A percentile compares a stretch with the other conserved stretches of the same genome.
Evolutionary conservation across 2,329 filamentous ascomycete genomes (phyloP).

Genomic region (Ceratocystis smalleyi): DNA sequence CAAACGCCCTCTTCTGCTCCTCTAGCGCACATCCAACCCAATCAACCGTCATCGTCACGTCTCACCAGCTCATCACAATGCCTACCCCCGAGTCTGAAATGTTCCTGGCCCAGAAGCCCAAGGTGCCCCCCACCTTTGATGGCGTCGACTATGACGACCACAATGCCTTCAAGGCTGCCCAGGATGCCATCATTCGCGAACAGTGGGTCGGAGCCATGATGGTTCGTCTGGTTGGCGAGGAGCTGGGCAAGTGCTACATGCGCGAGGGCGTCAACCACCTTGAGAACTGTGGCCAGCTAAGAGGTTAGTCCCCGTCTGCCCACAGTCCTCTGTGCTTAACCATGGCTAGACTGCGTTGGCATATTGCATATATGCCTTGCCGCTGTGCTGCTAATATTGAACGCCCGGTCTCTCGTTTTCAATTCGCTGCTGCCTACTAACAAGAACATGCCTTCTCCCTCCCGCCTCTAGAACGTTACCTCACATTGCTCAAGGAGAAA

Average conservation of each 20-base stretch:
- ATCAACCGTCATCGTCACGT: background rate
- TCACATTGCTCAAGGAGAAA: slow-evolving; percentile 59
- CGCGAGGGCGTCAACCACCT: slow-evolving; percentile 74
- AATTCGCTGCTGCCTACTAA: slow-evolving; percentile 8
- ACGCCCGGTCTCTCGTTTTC: background rate
- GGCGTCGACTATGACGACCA: slow-evolving; percentile 79
- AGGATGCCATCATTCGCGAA: slow-evolving; percentile 68
- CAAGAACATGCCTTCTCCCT: slow-evolving; percentile 3
- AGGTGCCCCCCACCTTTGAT: slow-evolving; percentile 67
- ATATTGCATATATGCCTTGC: too few species aligned
- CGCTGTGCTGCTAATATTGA: background rate
- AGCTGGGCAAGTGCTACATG: slow-evolving; percentile 75
- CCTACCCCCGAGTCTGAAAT: slow-evolving; percentile 68
- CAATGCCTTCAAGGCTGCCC: slow-evolving; percentile 62
- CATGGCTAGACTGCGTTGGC: background rate
- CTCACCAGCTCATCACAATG: slow-evolving; percentile 33
- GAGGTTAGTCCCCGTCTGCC: slow-evolving; percentile 45
- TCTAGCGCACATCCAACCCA: background rate
- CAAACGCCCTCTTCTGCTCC: background rate
- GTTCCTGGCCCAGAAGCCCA: slow-evolving; percentile 73
- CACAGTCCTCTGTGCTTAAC: background rate
- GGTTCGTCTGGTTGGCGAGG: slow-evolving; percentile 65
- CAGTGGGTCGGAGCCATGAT: slow-evolving; percentile 87
- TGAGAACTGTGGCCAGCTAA: slow-evolving; percentile 68
- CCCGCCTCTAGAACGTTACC: slow-evolving; percentile 51